Base-by-base conservation (phyloP, 148 eudicot species). In the Pouteria glomerata region DNA sequence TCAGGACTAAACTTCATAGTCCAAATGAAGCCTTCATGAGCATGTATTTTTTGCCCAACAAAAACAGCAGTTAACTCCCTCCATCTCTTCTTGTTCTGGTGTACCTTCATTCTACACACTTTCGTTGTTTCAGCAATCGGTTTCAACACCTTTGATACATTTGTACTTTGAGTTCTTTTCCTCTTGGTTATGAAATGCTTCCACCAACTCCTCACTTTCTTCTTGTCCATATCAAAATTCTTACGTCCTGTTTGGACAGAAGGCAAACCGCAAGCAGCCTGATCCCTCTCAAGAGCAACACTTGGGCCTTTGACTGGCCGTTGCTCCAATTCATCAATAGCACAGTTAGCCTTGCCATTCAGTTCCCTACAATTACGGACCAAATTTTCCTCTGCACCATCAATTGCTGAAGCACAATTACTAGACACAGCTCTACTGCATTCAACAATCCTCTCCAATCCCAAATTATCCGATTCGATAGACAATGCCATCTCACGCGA, bases 1-100 rank as follows among this genome's bases (percentile, higher is more conserved):
- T 93, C 88, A 19, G 92, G 90, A 75, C 98, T 93, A 60, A 93
- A 90, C 68, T 89, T 90, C 88, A 93, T 89, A 24, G 83, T 71
- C 92, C 92, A 78, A 48, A 93, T 87, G 26, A 82, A 61, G 24
- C 95, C 98, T 19, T 82, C 42, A 52, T 93, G 98, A 69, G 90
- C 97, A 71, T 53, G 76, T 27, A 93, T 78, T 64, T 87, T 89
- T 78, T 93, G 97, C 51, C 77, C 85, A 18, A 70, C 47, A 76
- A 77, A 89, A 5, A 89, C 77, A 0, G 87, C 90, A 23, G 78
- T 87, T 27, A 89, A 71, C 75, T 93, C 98, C 77, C 72, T 77
- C 52, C 48, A 71, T 44, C 63, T 74, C 81, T 89, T 92, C 70
- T 74, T 78, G 60, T 83, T 87, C 58, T 68, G 76, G 23, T 51